Percentiles rank a stretch among this genome's conserved stretches.
These are phyloP conservation scores for Clavulina sp. DNA, from an alignment of 768 basidiomycete species.

Conservation along the genomic window DNA sequence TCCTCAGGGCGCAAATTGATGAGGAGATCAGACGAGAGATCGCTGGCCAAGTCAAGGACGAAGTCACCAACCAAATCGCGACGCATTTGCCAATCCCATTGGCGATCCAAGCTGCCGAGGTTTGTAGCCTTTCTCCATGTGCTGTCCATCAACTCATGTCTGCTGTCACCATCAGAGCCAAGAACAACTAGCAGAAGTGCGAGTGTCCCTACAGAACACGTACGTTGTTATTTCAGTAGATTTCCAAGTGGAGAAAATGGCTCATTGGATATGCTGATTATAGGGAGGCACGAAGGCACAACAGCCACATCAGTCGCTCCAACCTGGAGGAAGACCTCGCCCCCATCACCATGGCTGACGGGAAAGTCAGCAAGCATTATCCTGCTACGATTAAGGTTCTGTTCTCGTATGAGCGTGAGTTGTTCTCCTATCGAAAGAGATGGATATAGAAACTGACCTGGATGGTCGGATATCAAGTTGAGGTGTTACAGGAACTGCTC, in stretches of 20 bases:
- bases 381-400: conserved; percentile 34
- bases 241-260: too few species aligned
- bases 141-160: conserved; percentile 17
- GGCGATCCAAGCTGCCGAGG: not conserved
- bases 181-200: conserved; percentile 27
- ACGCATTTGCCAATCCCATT: not conserved
- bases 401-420: conserved; percentile 33
- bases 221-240: conserved; percentile 15
- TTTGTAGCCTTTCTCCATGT: conserved; percentile 18
- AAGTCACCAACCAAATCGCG: not conserved
- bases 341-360: conserved; percentile 31
- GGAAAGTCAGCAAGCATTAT: conserved; percentile 29
- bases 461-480: conserved; percentile 19
- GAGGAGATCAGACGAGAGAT: conserved; percentile 13
- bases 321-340: conserved; percentile 30
- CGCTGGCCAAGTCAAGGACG: not conserved
- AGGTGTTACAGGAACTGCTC: conserved; percentile 26
- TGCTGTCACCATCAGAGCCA: conserved; percentile 20
- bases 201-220: conserved; percentile 31
- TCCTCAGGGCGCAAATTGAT: conserved; percentile 3
- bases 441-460: not conserved
- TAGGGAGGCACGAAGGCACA: conserved; percentile 32
- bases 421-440: not conserved
- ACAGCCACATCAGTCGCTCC: conserved; percentile 22
- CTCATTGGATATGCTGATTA: not conserved